Evolutionary conservation across 2,329 filamentous ascomycete species (phyloP).

Genomic region (Sordariomycetes sp.): DNA sequence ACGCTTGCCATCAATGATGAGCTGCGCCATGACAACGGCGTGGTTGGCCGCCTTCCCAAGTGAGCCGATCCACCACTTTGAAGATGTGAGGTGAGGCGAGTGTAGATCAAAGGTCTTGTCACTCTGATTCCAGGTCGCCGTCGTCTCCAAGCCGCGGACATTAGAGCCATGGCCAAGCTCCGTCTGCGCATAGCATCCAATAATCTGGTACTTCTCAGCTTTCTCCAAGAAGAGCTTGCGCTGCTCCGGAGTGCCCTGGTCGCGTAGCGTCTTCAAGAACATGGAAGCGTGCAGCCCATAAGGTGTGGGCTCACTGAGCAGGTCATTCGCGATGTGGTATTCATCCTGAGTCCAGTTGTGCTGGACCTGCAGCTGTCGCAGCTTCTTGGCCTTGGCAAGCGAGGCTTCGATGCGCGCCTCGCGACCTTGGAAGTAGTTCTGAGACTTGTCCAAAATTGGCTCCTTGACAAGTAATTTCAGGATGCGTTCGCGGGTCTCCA

Average conservation of each 20-base stretch:
- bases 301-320: conserved; percentile 59
- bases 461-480: conserved; percentile 57
- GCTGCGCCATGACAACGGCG: conserved; percentile 71
- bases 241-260: conserved; percentile 4
- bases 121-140: conserved; percentile 6
- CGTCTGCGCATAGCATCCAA: conserved; percentile 7
- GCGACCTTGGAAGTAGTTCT: conserved; percentile 67
- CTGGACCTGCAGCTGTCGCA: conserved; percentile 56
- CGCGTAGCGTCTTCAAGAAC: conserved; percentile 6
- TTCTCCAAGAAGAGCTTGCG: conserved; percentile 2
- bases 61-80: conserved; percentile 82
- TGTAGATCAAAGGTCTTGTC: conserved; percentile 58
- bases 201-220: conserved; percentile 4
- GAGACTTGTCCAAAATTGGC: conserved; percentile 67
- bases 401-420: conserved; percentile 60
- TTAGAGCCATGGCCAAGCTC: conserved; percentile 8
- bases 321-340: conserved; percentile 52
- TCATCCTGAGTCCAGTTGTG: conserved; percentile 63
- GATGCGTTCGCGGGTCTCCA: conserved; percentile 52
- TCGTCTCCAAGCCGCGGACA: conserved; percentile 7
- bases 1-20: conserved; percentile 52
- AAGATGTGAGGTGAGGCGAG: conserved; percentile 63
- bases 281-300: conserved; percentile 7
- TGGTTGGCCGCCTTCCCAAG: conserved; percentile 68
- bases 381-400: conserved; percentile 59